Evolutionary conservation across 2,329 filamentous ascomycete species (phyloP), one percentile per base, ranked within the genome.

Genomic region (Aspergillus niger): DNA sequence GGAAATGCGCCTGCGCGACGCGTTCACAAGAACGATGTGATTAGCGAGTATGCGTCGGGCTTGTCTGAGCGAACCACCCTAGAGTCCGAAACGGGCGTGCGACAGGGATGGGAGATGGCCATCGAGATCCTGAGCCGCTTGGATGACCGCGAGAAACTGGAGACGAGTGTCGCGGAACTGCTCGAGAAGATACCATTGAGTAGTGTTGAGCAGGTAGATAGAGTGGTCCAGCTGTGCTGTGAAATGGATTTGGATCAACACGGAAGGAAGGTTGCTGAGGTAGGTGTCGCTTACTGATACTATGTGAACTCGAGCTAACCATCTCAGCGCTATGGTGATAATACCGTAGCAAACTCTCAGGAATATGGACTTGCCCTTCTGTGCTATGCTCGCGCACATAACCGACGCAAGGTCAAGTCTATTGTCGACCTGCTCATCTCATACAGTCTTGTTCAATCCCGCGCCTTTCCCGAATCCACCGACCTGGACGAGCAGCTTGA

Each of bases 371-470:
- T 94, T 65, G 91, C 92, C 0, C 83, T 98, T 20, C 89, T 95
- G 79, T 97, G 96, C 80, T 98, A 95, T 74, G 90, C 94, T 24
- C 86, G 96, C 11, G 91, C 92, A 3, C 92, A 96, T 71, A 86
- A 89, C 26, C 80, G 86, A 1, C 82, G 85, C 64, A 96, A 94
- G 76, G 89, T 97, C 55, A 91, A 91, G 69, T 88, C 92, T 64
- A 90, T 97, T 20, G 84, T 97, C 47, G 91, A 96, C 72, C 85
- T 95, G 3, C 86, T 98, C 55, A 94, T 92, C 67, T 92, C 92
- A 2, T 90, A 92, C 74, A 97, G 90, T 49, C 83, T 98, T 15
- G 85, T 96, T 47, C 91, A 96, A 68, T 97, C 92, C 1, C 87
- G 87, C 0, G 89, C 89, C 0, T 96, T 90, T 69, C 94, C 94